Evolutionary conservation across 2,329 filamentous ascomycete species (phyloP), one percentile per base, ranked within the genome.

Genomic region (Ceratocystis ficicola): DNA sequence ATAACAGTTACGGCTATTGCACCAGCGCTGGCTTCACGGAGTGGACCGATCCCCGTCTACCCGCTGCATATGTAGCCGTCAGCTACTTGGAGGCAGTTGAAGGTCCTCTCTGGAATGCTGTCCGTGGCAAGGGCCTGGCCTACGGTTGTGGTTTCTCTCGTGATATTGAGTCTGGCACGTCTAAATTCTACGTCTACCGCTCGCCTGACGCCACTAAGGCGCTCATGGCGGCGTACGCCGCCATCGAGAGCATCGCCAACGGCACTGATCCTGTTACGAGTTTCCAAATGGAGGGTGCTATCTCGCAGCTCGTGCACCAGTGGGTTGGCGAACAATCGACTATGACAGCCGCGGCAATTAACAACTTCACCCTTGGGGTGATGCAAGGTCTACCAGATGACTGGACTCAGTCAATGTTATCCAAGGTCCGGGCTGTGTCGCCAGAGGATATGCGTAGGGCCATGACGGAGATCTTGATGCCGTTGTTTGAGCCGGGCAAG

Each of bases 71-170:
- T 74, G 92, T 99, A 6, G 91, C 93, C 0, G 84, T 91, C 62
- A 86, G 91, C 22, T 97, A 96, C 73, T 86, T 99, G 68, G 92
- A 96, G 73, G 86, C 91, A 0, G 88, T 95, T 20, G 94, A 99
- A 75, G 94, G 94, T 0, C 94, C 94, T 0, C 83, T 99, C 41
- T 97, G 94, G 93, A 88, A 88, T 69, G 90, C 90, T 0, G 89
- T 97, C 62, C 90, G 94, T 60, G 94, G 94, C 66, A 94, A 90
- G 55, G 94, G 94, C 57, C 85, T 97, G 64, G 94, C 94, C 0
- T 99, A 99, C 73, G 92, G 92, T 64, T 87, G 88, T 0, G 85
- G 83, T 71, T 95, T 97, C 72, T 81, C 81, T 57, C 86, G 88
- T 59, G 88, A 90, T 72, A 78, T 89, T 32, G 90, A 94, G 72